These are phyloP conservation scores for Capsella rubella DNA, from an alignment of 441 rosid genomes.

Conservation along the genomic window DNA sequence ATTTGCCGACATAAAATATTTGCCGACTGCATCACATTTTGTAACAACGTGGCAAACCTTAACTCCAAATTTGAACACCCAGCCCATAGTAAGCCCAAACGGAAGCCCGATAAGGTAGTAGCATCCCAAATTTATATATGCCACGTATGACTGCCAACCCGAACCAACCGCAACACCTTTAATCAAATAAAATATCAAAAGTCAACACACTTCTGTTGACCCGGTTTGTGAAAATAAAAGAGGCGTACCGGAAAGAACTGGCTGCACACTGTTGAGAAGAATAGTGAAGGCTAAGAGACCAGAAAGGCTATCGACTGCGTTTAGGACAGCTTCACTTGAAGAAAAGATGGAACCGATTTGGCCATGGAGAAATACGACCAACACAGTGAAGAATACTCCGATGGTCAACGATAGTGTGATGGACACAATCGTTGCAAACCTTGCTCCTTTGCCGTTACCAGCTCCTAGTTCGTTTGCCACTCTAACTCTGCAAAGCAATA, in stretches of 20 bases:
- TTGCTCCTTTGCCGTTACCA: constrained; percentile 68
- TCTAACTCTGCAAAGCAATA: not conserved
- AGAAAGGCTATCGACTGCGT: constrained; percentile 53
- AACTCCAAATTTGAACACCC: constrained; percentile 56
- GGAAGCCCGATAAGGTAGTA: constrained; percentile 72
- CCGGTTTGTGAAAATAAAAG: not conserved
- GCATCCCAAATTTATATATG: constrained; percentile 70
- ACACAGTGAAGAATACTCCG: constrained; percentile 53
- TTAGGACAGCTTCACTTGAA: constrained; percentile 51
- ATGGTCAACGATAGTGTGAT: constrained; percentile 32
- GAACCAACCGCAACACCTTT: constrained; percentile 80
- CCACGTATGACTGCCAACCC: constrained; percentile 74
- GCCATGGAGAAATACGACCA: constrained; percentile 49
- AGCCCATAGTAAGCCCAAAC: constrained; percentile 62
- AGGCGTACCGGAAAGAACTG: constrained; percentile 61
- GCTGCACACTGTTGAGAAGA: constrained; percentile 76
- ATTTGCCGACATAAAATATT: not conserved
- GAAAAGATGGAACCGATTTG: constrained; percentile 63
- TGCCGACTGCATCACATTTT: no score
- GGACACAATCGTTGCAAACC: constrained; percentile 58
- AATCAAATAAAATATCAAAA: not conserved
- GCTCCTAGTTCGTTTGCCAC: constrained; percentile 1
- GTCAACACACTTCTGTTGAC: not conserved
- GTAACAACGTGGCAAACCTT: constrained; percentile 35
- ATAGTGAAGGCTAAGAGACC: constrained; percentile 58